Base-by-base conservation (phyloP, 169 alveolate species). In the Plasmodium cynomolgi region DNA sequence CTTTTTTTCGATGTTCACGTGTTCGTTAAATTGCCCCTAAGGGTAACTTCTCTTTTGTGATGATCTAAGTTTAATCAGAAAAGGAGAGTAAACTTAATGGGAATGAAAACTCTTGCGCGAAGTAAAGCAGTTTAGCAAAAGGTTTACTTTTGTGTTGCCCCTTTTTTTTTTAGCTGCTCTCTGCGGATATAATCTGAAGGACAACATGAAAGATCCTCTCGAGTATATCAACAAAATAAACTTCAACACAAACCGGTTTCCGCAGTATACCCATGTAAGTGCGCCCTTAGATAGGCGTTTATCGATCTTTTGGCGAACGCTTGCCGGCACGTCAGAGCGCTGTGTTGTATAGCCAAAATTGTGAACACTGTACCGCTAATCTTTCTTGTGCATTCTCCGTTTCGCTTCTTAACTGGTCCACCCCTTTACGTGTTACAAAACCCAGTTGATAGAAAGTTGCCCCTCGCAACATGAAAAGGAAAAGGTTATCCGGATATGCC, bases 221-320 rank as follows among this genome's bases (percentile, higher is more conserved):
- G 98, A 96, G 31, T 96, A 93, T 79, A 58, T 91, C 58, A 91
- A 96, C 8, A 81, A 86, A 56, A 84, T 96, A 81, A 95, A 96
- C 94, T 96, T 95, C 86, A 96, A 96, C 75, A 96, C 97, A 1
- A 84, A 96, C n/a, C 92, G 77, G 79, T 95, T 85, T 34, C 97
- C 96, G 15, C 95, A 91, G 54, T 95, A 93, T 73, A 94, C 96
- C 31, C 98, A 96, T 68, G 98, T 96, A 91, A n/a, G 50, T 90
- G 11, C 5, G 20, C 29, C 34, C 20, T 13, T 5, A 15, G 41
- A 26, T 50, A 26, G 8, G 23, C 56, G 17, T 11, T 0, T 44
- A 44, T 9, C 17, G 2, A 44, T 44, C 56, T 44, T 11, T 44
- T 44, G 41, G 84, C 26, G 33, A 23, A 54, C 29, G 29, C 23